These are phyloP conservation scores for Pythium catenulatum DNA, from an alignment of 352 stramenopile species.

Conservation along the genomic window DNA sequence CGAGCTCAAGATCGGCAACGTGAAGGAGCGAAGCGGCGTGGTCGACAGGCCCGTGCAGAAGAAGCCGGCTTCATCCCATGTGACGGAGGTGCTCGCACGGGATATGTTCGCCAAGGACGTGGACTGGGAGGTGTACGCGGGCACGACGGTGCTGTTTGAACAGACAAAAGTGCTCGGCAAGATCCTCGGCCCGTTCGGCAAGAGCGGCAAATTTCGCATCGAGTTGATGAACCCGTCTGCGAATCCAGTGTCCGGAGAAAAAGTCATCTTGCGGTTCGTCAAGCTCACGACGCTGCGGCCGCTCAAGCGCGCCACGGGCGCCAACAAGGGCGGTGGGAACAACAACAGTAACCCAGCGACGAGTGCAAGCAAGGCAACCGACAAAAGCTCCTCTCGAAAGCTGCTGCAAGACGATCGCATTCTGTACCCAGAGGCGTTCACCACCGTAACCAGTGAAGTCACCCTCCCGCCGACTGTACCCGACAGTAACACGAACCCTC, in stretches of 20 bases:
- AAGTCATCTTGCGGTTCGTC: constrained; percentile 77
- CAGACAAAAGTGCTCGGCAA: constrained; percentile 63
- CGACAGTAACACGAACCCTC: background rate
- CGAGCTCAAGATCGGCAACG: constrained; percentile 73
- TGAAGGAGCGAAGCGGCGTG: constrained; percentile 79
- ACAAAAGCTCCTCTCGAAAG: constrained; percentile 13
- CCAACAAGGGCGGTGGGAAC: background rate
- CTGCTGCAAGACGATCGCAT: constrained; percentile 70
- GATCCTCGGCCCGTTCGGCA: constrained; percentile 88
- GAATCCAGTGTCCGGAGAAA: constrained; percentile 65
- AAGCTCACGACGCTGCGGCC: constrained; percentile 73
- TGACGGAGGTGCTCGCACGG: constrained; percentile 71
- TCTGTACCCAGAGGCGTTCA: constrained; percentile 74
- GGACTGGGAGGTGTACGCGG: constrained; percentile 81
- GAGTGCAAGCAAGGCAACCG: background rate
- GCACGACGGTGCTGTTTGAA: constrained; percentile 73
- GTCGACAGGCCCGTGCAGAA: constrained; percentile 75
- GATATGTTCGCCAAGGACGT: constrained; percentile 91
- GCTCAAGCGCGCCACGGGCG: constrained; percentile 53
- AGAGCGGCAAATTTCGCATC: constrained; percentile 87
- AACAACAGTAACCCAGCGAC: constrained; percentile 8
- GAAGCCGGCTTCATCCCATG: background rate
- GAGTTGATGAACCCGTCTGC: constrained; percentile 53
- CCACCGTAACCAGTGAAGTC: background rate
- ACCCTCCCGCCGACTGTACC: no score